phyloP scores from a whole-genome alignment of 192 early-diverging fungal species.

The Coemansia sp. region DNA sequence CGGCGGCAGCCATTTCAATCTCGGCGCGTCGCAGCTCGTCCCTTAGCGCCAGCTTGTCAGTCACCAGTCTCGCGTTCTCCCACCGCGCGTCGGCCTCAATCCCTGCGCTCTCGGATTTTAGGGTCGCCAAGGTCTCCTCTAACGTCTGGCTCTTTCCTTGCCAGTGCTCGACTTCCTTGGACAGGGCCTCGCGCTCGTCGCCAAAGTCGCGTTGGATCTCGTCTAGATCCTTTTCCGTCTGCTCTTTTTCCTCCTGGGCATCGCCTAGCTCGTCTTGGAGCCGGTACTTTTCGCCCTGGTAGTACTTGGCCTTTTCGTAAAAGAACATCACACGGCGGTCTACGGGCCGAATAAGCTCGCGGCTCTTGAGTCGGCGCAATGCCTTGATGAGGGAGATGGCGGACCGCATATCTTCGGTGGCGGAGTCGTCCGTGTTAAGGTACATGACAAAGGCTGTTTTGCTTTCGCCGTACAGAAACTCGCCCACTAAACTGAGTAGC shows the following conservation, averaged over 20 bases:
- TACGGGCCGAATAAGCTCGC: slow-evolving; percentile 31
- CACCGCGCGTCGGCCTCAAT: slow-evolving; percentile 44
- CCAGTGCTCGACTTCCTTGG: slow-evolving; percentile 49
- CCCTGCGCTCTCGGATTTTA: slow-evolving; percentile 28
- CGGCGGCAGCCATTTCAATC: slow-evolving; percentile 43
- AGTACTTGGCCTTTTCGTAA: slow-evolving; percentile 55
- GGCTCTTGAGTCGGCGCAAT: slow-evolving; percentile 44
- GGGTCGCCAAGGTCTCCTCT: slow-evolving; percentile 24
- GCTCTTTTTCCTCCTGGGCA: slow-evolving; percentile 35
- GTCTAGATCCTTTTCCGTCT: slow-evolving; percentile 47
- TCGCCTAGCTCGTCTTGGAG: slow-evolving; percentile 46
- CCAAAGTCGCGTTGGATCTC: slow-evolving; percentile 50
- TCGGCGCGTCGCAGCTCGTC: slow-evolving; percentile 50
- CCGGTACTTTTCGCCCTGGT: slow-evolving; percentile 53
- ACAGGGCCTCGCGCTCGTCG: slow-evolving; percentile 45
- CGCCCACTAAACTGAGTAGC: slow-evolving; percentile 30
- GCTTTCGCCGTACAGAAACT: slow-evolving; percentile 47
- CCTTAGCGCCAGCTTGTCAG: slow-evolving; percentile 46
- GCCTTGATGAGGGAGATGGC: slow-evolving; percentile 29
- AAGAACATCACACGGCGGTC: slow-evolving; percentile 53
- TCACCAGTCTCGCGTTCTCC: slow-evolving; percentile 46
- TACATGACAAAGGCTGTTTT: slow-evolving; percentile 49
- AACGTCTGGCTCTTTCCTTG: slow-evolving; percentile 36
- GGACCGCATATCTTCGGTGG: slow-evolving; percentile 11
- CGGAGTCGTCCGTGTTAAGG: slow-evolving; percentile 31